phyloP scores from a whole-genome alignment of 257 asterid genomes.

The Osmanthus fragrans region DNA sequence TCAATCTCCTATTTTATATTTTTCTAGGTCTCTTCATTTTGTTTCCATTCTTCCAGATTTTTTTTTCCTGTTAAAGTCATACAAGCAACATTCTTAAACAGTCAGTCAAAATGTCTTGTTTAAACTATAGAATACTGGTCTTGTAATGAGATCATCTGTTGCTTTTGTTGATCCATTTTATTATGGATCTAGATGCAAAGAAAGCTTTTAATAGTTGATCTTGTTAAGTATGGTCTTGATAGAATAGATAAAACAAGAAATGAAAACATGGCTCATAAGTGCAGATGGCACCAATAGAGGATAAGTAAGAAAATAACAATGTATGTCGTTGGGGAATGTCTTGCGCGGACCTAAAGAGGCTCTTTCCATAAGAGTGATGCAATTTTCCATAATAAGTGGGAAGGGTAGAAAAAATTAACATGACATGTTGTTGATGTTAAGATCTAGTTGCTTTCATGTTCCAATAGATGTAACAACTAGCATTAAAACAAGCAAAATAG shows the following conservation, averaged over 20 bases:
- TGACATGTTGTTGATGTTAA: neutral
- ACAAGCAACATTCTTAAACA: neutral
- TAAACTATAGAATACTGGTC: neutral
- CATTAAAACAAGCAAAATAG: neutral
- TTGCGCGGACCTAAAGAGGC: neutral
- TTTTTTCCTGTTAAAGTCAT: neutral
- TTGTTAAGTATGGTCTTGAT: neutral
- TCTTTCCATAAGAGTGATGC: neutral
- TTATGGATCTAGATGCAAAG: neutral
- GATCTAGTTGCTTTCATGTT: neutral
- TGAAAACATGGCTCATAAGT: neutral
- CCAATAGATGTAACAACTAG: neutral
- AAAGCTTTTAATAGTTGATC: neutral
- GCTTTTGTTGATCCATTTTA: neutral
- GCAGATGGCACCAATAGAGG: neutral
- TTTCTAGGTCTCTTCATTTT: neutral
- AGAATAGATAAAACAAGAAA: neutral
- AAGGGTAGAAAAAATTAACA: neutral
- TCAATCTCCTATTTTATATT: neutral
- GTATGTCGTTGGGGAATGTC: neutral
- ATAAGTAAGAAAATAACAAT: neutral
- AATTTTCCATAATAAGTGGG: neutral
- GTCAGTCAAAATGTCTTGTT: neutral
- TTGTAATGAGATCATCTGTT: neutral
- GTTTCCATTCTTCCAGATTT: neutral